Conservation (phyloP, 257 asterid genomes). For the Perilla frutescens region DNA sequence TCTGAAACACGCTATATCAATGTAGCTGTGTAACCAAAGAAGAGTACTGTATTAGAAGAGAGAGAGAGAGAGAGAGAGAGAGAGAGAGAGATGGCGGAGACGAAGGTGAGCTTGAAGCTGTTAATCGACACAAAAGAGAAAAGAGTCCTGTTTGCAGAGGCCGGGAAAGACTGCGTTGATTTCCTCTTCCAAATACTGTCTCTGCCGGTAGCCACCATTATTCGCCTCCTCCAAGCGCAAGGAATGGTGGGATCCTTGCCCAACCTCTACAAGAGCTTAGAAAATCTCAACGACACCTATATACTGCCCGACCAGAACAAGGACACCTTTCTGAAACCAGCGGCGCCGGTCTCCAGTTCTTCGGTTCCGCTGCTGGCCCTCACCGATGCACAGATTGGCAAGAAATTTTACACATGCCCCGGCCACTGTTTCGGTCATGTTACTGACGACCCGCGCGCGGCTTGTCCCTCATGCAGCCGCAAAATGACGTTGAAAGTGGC, state of each 20-base stretch:
- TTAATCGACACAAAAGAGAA: conserved; percentile 38
- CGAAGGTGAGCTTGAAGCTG: conserved; percentile 48
- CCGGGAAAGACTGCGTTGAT: conserved; percentile 44
- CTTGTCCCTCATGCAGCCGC: background rate
- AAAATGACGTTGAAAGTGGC: background rate
- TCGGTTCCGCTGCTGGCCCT: conserved; percentile 30
- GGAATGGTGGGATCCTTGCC: conserved; percentile 41
- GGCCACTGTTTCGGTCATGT: background rate
- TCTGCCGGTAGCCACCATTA: conserved; percentile 37
- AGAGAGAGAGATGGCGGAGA: background rate
- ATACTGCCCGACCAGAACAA: conserved; percentile 28
- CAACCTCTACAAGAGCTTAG: conserved; percentile 41
- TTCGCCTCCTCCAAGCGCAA: conserved; percentile 27
- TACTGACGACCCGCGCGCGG: conserved; percentile 30
- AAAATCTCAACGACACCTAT: conserved; percentile 37
- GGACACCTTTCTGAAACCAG: conserved; percentile 42
- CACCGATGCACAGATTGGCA: background rate
- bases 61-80: no score
- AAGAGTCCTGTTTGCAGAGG: conserved; percentile 53
- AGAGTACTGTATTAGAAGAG: no score
- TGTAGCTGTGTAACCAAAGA: no score
- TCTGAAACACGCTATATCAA: no score
- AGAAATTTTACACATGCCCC: conserved; percentile 21
- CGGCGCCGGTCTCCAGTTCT: background rate
- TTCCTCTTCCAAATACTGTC: conserved; percentile 47